Evolutionary conservation across 306 rosid species (phyloP).

Genomic region (Bauhinia variegata): DNA sequence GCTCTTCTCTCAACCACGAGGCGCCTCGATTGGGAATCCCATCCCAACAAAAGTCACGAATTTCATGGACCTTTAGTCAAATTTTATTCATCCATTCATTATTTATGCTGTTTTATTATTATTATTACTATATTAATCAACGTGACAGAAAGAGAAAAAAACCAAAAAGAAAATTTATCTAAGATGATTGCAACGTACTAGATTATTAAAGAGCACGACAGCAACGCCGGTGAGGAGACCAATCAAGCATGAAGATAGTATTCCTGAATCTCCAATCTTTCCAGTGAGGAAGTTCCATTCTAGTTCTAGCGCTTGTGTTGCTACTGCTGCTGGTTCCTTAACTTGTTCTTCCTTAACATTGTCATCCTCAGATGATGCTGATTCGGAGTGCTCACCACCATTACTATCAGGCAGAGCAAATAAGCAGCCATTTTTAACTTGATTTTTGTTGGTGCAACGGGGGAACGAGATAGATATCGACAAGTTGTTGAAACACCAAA

Average conservation of each 20-base stretch:
- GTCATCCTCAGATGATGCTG: constrained; percentile 15
- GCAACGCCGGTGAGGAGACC: constrained; percentile 90
- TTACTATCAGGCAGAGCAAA: constrained; percentile 36
- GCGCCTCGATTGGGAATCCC: constrained; percentile 83
- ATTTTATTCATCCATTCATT: neutral
- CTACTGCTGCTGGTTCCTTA: constrained; percentile 6
- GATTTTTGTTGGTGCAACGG: neutral
- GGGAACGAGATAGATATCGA: neutral
- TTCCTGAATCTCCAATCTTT: constrained; percentile 50
- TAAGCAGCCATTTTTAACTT: constrained; percentile 13
- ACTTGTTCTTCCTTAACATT: constrained; percentile 25
- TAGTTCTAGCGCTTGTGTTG: constrained; percentile 24
- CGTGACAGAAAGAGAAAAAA: too few relatives aligned
- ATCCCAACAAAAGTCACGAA: constrained; percentile 78
- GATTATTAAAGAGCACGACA: constrained; percentile 75
- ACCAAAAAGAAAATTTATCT: too few relatives aligned
- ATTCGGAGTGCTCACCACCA: constrained; percentile 24
- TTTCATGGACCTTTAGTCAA: constrained; percentile 67
- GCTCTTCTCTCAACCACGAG: constrained; percentile 81
- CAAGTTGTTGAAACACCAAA: too few relatives aligned
- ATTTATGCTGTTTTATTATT: too few relatives aligned
- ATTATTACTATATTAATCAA: too few relatives aligned
- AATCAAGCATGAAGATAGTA: constrained; percentile 73
- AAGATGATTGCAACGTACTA: constrained; percentile 44
- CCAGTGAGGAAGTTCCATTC: constrained; percentile 39